Conservation (phyloP, 2,329 filamentous ascomycete species). For the Fusarium ambrosium region DNA sequence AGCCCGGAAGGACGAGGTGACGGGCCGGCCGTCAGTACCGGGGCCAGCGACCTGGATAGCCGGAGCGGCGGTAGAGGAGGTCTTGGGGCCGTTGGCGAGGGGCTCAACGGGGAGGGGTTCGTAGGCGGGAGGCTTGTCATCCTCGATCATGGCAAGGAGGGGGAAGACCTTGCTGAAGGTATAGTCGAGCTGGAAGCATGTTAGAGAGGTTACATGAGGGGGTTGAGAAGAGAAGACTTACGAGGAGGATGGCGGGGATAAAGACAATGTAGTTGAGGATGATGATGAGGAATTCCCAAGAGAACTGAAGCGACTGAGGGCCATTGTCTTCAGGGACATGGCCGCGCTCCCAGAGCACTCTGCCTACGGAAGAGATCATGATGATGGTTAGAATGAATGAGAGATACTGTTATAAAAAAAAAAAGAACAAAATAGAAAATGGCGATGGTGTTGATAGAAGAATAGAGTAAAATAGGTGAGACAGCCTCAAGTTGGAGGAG, state of each 20-base stretch:
- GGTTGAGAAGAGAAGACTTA: constrained; percentile 47
- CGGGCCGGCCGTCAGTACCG: constrained; percentile 33
- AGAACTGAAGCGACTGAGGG: constrained; percentile 12
- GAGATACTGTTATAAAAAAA: neutral
- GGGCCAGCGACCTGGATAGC: constrained; percentile 33
- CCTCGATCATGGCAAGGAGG: constrained; percentile 70
- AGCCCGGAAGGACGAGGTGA: constrained; percentile 66
- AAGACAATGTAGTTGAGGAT: constrained; percentile 59
- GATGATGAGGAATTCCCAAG: constrained; percentile 57
- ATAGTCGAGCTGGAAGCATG: constrained; percentile 60
- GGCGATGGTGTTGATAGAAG: neutral
- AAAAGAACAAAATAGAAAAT: constrained; percentile 3
- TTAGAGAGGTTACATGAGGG: neutral
- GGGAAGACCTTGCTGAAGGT: constrained; percentile 65
- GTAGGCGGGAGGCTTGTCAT: constrained; percentile 69
- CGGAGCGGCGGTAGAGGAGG: constrained; percentile 45
- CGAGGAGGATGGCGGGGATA: constrained; percentile 59
- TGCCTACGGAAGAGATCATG: constrained; percentile 39
- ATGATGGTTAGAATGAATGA: neutral
- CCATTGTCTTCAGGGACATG: constrained; percentile 34
- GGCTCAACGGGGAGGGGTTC: constrained; percentile 65
- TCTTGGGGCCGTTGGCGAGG: constrained; percentile 48
- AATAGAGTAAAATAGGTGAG: neutral
- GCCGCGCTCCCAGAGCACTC: constrained; percentile 52
- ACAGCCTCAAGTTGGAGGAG: constrained; percentile 14